Evolutionary conservation across 179 eudicot species (phyloP).

Genomic region (Drosera spatulata): DNA sequence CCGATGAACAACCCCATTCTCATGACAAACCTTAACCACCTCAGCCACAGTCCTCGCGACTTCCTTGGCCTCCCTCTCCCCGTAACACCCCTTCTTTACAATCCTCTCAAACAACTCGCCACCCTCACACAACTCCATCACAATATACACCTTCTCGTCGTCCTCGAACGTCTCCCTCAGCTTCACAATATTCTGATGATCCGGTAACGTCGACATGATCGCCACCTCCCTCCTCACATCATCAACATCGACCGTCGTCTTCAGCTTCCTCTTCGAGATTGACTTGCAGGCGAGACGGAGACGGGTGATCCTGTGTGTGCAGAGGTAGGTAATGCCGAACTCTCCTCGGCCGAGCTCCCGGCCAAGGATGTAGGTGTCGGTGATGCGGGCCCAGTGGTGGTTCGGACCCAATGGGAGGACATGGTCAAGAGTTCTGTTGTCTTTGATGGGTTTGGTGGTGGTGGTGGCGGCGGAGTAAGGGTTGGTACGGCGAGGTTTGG

Average conservation of each 20-base stretch:
- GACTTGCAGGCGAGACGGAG: constrained; percentile 59
- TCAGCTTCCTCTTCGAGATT: constrained; percentile 63
- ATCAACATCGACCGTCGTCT: constrained; percentile 66
- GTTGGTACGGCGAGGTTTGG: constrained; percentile 18
- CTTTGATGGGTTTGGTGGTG: constrained; percentile 44
- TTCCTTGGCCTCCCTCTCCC: constrained; percentile 68
- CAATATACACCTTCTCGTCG: constrained; percentile 68
- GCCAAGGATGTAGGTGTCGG: constrained; percentile 61
- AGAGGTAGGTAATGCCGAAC: constrained; percentile 73
- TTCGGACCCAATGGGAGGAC: constrained; percentile 19
- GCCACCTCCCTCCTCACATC: constrained; percentile 77
- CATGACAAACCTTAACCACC: constrained; percentile 74
- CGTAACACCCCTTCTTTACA: constrained; percentile 75
- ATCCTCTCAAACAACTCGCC: constrained; percentile 82
- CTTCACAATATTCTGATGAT: constrained; percentile 59
- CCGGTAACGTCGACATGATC: constrained; percentile 66
- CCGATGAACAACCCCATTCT: constrained; percentile 73
- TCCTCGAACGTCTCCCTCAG: constrained; percentile 70
- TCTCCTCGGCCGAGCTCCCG: constrained; percentile 86
- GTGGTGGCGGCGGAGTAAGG: constrained; percentile 44
- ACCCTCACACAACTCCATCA: constrained; percentile 88
- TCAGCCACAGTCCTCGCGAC: constrained; percentile 61
- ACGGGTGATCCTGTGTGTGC: constrained; percentile 63
- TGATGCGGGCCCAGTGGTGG: constrained; percentile 28
- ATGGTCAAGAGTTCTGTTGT: not conserved